Conservation (phyloP, 805 yeast species). For the Candida gorgasii region DNA sequence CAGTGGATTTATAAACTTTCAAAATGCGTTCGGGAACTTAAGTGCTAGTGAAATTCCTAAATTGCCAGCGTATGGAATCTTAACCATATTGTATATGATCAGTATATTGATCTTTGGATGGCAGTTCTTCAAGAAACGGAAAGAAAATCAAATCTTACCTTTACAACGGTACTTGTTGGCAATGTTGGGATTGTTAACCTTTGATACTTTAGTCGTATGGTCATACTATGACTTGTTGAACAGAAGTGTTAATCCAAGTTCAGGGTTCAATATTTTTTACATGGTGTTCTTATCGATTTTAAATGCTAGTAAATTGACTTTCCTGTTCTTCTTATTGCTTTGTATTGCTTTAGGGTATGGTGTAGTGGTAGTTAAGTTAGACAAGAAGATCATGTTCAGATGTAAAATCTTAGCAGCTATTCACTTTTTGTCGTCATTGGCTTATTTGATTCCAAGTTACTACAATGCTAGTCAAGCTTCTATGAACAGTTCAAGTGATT, state of each 20-base stretch:
- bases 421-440: conserved; percentile 37
- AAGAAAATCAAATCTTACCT: conserved; percentile 74
- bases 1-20: conserved; percentile 72
- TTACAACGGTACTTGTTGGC: conserved; percentile 89
- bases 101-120: conserved; percentile 82
- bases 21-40: conserved; percentile 87
- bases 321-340: conserved; percentile 82
- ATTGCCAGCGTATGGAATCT: conserved; percentile 81
- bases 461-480: conserved; percentile 27
- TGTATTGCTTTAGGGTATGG: conserved; percentile 93
- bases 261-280: conserved; percentile 65
- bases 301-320: conserved; percentile 79
- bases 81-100: conserved; percentile 80
- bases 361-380: conserved; percentile 84
- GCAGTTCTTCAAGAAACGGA: conserved; percentile 78
- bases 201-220: conserved; percentile 87
- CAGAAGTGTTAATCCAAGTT: conserved; percentile 45
- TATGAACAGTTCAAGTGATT: conserved; percentile 26
- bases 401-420: conserved; percentile 44
- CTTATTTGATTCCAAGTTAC: conserved; percentile 38
- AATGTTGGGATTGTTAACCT: conserved; percentile 76
- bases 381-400: conserved; percentile 68
- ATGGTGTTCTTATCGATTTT: conserved; percentile 75
- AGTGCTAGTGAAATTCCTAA: conserved; percentile 92
- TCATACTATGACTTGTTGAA: conserved; percentile 86